Base-by-base conservation (phyloP, 208 protist genomes). In the Trypanosomatidae sp. region DNA sequence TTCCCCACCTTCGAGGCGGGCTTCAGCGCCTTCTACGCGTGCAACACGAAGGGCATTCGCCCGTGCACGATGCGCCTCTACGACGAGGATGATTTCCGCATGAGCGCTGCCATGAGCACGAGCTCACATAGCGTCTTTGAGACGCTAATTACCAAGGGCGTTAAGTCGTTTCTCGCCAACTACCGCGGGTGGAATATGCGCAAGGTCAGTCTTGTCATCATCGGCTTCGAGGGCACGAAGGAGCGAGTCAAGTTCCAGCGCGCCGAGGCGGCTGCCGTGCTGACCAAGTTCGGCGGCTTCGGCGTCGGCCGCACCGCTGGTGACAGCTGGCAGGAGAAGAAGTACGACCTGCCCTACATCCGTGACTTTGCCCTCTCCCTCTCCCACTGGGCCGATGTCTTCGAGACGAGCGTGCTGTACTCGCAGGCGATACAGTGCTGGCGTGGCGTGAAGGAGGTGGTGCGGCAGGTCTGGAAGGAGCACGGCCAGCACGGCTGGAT, bases 311-410 rank as follows among this genome's bases (percentile, higher is more conserved):
- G 55, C 46, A 77, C 79, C 9, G 81, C 94, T 13, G 94, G 94
- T 22, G 76, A 73, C 44, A 91, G 85, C 76, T 98, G 94, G 94
- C 92, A 96, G 79, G 90, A 96, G 80, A 98, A 97, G 81, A 98
- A 98, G 80, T 98, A 98, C 83, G 94, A 98, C 78, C 84, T 97
- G 60, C 94, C 94, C 13, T 95, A 97, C 81, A 90, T 98, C 49
- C 89, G 94, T 19, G 94, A 98, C 77, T 95, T 98, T 62, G 86
- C 88, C 6, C 83, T 97, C 10, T 84, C 86, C 30, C 81, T 93
- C 49, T 86, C 83, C 0, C 88, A 91, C 73, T 98, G 94, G 92
- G 91, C 92, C 13, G 94, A 98, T 71, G 94, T 98, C 25, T 94
- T 98, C 74, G 92, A 98, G 80, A 98, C 94, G 70, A 95, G 89